Conservation (phyloP, 768 basidiomycete species). For the Punctularia strigosozonata region DNA sequence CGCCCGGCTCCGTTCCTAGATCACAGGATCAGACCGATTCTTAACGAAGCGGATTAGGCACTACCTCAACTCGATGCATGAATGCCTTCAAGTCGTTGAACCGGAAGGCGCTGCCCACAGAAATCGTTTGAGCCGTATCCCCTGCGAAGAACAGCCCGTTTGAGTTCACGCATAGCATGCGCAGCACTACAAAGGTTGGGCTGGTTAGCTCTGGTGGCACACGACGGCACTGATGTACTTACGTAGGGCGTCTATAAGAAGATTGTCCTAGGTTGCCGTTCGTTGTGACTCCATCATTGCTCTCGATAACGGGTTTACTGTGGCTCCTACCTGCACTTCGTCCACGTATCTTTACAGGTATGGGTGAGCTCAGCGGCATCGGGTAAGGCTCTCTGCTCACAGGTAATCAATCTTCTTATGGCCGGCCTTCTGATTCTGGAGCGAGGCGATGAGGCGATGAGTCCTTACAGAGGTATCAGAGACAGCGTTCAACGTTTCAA, state of each 20-base stretch:
- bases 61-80: conserved; percentile 49
- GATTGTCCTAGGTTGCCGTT: too few species aligned
- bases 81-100: conserved; percentile 66
- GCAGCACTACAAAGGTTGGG: conserved; percentile 33
- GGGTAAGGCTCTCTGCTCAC: conserved; percentile 21
- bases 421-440: conserved; percentile 19
- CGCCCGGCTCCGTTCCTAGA: too few species aligned
- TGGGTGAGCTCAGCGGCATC: neutral
- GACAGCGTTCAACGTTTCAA: neutral
- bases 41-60: too few species aligned
- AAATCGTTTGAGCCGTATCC: conserved; percentile 72
- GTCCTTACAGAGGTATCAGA: conserved; percentile 24
- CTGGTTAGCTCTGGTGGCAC: neutral
- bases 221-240: conserved; percentile 9
- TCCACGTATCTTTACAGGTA: conserved; percentile 69
- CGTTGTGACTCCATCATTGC: too few species aligned
- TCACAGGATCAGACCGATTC: neutral
- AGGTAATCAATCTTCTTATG: conserved; percentile 41
- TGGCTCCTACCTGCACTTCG: too few species aligned
- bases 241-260: conserved; percentile 55
- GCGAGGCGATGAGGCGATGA: conserved; percentile 30
- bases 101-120: conserved; percentile 58
- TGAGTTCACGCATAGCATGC: conserved; percentile 49
- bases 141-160: conserved; percentile 71
- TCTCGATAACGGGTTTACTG: too few species aligned